These are phyloP conservation scores for Neurospora sp. DNA, from an alignment of 495 filamentous ascomycete genomes.

Conservation along the genomic window DNA sequence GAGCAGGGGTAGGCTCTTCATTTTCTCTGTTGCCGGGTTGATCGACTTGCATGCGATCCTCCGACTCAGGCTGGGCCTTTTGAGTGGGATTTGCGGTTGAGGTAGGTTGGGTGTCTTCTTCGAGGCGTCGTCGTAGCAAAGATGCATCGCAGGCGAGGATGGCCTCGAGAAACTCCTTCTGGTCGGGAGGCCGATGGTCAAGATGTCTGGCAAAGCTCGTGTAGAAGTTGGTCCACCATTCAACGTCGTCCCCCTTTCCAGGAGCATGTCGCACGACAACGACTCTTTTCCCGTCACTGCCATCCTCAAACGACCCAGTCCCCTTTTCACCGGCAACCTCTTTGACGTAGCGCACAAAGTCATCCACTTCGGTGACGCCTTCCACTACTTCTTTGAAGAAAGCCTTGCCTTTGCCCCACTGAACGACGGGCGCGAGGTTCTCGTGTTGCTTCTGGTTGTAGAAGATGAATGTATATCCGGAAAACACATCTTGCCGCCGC, in stretches of 20 bases:
- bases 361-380: constrained; percentile 59
- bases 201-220: constrained; percentile 56
- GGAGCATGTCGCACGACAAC: constrained; percentile 69
- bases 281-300: constrained; percentile 55
- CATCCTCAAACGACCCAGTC: constrained; percentile 48
- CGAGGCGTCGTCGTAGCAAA: constrained; percentile 53
- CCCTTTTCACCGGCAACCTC: constrained; percentile 64
- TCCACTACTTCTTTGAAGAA: constrained; percentile 50
- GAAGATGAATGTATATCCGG: constrained; percentile 84
- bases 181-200: constrained; percentile 74
- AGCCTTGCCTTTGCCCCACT: constrained; percentile 73
- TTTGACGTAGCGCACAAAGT: constrained; percentile 70
- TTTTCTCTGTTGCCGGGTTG: constrained; percentile 3
- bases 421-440: constrained; percentile 61
- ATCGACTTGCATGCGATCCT: constrained; percentile 24
- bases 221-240: constrained; percentile 62
- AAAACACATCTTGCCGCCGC: constrained; percentile 59
- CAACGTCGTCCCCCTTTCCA: constrained; percentile 44
- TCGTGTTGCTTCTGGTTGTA: constrained; percentile 71
- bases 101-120: constrained; percentile 21
- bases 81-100: constrained; percentile 3
- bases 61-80: not conserved
- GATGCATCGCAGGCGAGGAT: constrained; percentile 71
- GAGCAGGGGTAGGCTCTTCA: constrained; percentile 8
- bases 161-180: constrained; percentile 86